Percentiles rank a stretch among this genome's conserved stretches.
These are phyloP conservation scores for Cyclotella sp. DNA, from an alignment of 108 stramenopile genomes.

Conservation along the genomic window DNA sequence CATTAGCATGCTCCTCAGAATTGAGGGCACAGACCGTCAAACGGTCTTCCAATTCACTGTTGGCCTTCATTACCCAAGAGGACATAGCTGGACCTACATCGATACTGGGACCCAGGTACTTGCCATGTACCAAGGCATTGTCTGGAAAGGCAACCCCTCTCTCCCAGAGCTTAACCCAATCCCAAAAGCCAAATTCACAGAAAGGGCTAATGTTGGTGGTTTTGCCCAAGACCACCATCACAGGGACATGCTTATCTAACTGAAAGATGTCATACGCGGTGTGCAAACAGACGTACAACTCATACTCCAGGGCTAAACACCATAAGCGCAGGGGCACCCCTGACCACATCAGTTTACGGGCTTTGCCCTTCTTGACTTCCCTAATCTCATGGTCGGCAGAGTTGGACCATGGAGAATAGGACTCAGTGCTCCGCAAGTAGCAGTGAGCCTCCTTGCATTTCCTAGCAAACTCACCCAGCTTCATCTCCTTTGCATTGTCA, in stretches of 20 bases:
- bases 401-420: conserved; percentile 41
- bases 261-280: conserved; percentile 22
- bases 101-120: conserved; percentile 35
- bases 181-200: conserved; percentile 47
- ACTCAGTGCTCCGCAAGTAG: conserved; percentile 30
- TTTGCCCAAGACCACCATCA: conserved; percentile 36
- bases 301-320: conserved; percentile 35
- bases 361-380: conserved; percentile 31
- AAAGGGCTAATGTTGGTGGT: conserved; percentile 56
- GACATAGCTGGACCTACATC: conserved; percentile 4
- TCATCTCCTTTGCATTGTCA: conserved; percentile 42
- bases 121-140: conserved; percentile 10
- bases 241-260: conserved; percentile 30
- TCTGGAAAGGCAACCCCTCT: not conserved
- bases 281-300: conserved; percentile 25
- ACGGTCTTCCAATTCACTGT: conserved; percentile 19
- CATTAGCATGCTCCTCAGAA: conserved; percentile 5
- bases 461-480: conserved; percentile 24
- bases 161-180: conserved; percentile 37
- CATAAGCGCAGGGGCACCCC: conserved; percentile 24
- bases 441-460: conserved; percentile 29
- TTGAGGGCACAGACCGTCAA: not conserved
- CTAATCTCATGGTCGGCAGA: conserved; percentile 35
- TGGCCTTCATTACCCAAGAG: conserved; percentile 24
- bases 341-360: conserved; percentile 10